Conservation (phyloP, 345 rosid species). For the Eucalyptus pumila region DNA sequence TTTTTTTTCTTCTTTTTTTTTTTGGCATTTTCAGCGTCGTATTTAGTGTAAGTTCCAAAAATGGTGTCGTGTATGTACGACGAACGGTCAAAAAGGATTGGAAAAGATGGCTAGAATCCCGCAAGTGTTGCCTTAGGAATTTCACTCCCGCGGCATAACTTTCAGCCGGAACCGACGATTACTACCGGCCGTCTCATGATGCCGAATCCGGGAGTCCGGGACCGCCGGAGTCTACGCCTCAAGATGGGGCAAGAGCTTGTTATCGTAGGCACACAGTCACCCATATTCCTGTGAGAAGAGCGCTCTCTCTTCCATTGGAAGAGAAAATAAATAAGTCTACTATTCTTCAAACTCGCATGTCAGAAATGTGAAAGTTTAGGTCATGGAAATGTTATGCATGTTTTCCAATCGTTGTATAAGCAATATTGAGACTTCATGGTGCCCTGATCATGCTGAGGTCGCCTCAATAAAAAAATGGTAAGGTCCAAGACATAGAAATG, state of each 20-base stretch:
- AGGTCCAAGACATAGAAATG: not conserved
- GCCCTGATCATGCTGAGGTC: not conserved
- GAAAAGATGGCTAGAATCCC: not conserved
- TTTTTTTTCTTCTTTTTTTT: not conserved
- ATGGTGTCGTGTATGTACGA: not conserved
- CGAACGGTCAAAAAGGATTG: not conserved
- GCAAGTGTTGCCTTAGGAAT: not conserved
- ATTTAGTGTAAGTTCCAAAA: not conserved
- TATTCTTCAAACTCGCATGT: not conserved
- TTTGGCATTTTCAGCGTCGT: not conserved
- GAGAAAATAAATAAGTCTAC: not conserved
- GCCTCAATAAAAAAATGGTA: not conserved
- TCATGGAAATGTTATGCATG: not conserved
- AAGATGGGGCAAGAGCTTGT: not conserved
- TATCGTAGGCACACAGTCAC: fast-evolving
- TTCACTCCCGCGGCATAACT: not conserved
- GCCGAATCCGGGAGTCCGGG: fast-evolving
- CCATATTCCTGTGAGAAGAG: not conserved
- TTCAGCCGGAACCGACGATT: not conserved
- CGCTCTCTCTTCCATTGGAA: not conserved
- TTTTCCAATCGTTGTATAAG: not conserved
- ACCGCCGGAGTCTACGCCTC: not conserved
- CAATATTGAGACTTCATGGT: not conserved
- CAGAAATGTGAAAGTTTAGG: not conserved
- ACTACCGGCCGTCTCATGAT: not conserved